Percentiles rank a stretch among this genome's conserved stretches.
phyloP scores from a whole-genome alignment of 148 eudicot species.

The Diospyros kaki region DNA sequence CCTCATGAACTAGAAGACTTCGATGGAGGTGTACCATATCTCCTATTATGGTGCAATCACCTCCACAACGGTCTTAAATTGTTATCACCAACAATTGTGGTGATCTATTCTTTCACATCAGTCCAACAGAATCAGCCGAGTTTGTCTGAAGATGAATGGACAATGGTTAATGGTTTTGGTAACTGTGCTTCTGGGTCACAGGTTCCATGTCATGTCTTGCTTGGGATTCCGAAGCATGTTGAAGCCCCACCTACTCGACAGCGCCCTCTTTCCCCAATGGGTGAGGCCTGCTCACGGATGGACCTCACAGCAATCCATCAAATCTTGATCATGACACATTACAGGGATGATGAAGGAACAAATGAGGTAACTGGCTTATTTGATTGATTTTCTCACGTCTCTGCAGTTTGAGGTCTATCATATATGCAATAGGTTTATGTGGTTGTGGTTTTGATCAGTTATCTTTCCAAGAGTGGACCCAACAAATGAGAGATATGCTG shows the following conservation, averaged over 20 bases:
- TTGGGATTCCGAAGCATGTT: conserved; percentile 66
- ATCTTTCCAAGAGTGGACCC: conserved; percentile 96
- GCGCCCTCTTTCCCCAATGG: conserved; percentile 75
- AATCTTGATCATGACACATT: conserved; percentile 57
- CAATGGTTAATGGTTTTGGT: background rate
- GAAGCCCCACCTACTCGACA: conserved; percentile 74
- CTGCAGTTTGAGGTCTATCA: background rate
- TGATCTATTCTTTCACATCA: background rate
- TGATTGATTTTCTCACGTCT: background rate
- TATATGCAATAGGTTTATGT: background rate
- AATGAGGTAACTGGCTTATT: conserved; percentile 60
- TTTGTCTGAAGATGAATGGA: background rate
- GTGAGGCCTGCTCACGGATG: conserved; percentile 87
- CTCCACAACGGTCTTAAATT: background rate
- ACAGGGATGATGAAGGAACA: conserved; percentile 85
- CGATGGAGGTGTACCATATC: conserved; percentile 3
- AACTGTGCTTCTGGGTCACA: conserved; percentile 17
- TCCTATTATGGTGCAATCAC: background rate
- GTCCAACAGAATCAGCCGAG: background rate
- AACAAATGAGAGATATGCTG: conserved; percentile 86
- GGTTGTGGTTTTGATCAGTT: conserved; percentile 34
- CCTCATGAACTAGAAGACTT: background rate
- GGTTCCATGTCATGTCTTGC: conserved; percentile 72
- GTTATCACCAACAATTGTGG: background rate
- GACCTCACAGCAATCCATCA: conserved; percentile 94